A percentile compares a stretch with the other conserved stretches of the same genome.
Conservation (phyloP, 768 basidiomycete genomes). For the Leccinum ochraceum region DNA sequence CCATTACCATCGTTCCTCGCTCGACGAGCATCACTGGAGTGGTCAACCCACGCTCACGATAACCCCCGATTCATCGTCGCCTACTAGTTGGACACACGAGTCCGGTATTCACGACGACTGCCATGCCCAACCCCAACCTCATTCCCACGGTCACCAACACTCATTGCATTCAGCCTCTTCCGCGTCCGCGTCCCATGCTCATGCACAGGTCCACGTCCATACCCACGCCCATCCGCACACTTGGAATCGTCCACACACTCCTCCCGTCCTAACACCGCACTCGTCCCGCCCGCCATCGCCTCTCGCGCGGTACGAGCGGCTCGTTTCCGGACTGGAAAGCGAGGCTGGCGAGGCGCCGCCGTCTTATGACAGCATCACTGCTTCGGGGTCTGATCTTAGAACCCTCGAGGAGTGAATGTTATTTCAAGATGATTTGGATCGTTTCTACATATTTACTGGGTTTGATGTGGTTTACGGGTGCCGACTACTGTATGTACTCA, state of each 20-base stretch:
- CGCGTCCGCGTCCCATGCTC: background rate
- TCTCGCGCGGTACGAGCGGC: slow-evolving; percentile 66
- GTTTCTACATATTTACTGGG: background rate
- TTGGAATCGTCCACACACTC: background rate
- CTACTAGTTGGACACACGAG: background rate
- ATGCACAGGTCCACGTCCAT: background rate
- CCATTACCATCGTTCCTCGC: background rate
- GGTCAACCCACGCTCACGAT: background rate
- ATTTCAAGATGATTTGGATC: background rate
- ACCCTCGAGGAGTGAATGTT: background rate
- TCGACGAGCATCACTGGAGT: background rate
- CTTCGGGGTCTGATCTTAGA: background rate
- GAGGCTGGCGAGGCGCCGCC: slow-evolving; percentile 87
- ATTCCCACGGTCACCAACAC: background rate
- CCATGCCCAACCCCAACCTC: background rate
- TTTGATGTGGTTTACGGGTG: background rate
- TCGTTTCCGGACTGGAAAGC: slow-evolving; percentile 85
- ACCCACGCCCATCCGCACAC: background rate
- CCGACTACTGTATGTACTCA: too few species aligned
- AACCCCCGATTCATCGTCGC: background rate
- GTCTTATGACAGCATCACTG: slow-evolving; percentile 32
- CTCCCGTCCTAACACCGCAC: slow-evolving; percentile 2
- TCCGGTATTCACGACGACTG: background rate
- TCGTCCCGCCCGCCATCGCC: slow-evolving; percentile 23
- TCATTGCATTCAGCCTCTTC: slow-evolving; percentile 2